Conservation (phyloP, 352 stramenopile genomes). For the Blastocystis sp. region DNA sequence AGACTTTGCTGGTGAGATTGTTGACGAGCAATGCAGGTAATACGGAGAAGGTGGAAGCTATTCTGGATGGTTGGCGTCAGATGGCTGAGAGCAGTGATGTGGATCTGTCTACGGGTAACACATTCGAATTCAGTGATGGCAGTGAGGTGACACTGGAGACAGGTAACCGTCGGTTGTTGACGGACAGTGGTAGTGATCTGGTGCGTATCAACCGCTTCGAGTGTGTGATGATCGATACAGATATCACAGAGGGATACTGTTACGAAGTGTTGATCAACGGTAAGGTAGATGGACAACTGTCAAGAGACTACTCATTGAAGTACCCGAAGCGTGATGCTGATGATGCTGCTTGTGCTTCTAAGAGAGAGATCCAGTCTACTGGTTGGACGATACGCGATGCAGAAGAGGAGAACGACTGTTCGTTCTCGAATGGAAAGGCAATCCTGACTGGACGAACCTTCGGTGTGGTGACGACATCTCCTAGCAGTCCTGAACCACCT, state of each 20-base stretch:
- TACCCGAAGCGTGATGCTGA: constrained; percentile 10
- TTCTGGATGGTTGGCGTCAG: constrained; percentile 25
- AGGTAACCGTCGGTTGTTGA: background rate
- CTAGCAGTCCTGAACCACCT: background rate
- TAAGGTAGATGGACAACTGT: background rate
- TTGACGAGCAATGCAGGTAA: background rate
- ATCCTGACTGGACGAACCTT: background rate
- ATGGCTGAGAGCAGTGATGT: background rate
- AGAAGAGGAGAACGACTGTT: background rate
- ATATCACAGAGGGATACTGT: constrained; percentile 47
- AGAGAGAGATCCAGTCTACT: background rate
- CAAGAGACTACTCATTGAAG: background rate
- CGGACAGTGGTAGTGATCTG: background rate
- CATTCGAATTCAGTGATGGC: constrained; percentile 25
- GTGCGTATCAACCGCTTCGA: constrained; percentile 49
- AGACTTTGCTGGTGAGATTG: constrained; percentile 36
- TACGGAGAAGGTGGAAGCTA: constrained; percentile 5
- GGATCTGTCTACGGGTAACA: background rate
- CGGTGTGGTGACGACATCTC: constrained; percentile 19
- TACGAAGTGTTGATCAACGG: constrained; percentile 58
- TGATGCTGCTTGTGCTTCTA: constrained; percentile 10
- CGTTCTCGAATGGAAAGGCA: background rate
- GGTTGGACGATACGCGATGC: background rate
- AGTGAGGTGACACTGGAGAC: background rate
- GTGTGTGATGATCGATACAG: constrained; percentile 44